Conservation (phyloP, 441 rosid species). For the Kokia cookei region DNA sequence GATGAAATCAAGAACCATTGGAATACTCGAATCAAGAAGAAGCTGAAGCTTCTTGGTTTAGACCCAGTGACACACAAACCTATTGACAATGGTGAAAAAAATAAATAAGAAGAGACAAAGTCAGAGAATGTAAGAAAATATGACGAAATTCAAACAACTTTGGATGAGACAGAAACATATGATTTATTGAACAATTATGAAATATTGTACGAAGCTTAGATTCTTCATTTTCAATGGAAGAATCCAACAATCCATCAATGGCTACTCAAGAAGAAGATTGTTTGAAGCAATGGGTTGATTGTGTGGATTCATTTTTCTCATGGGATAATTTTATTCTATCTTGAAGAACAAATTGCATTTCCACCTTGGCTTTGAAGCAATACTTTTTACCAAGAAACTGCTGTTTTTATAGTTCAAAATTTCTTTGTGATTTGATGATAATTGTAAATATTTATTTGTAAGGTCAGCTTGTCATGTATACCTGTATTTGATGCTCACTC, state of each 20-base stretch:
- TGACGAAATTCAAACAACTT: conserved; percentile 1
- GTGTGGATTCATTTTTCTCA: conserved; percentile 40
- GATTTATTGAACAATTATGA: conserved; percentile 25
- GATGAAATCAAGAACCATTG: conserved; percentile 91
- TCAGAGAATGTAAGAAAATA: neutral
- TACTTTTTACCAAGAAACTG: neutral
- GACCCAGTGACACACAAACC: conserved; percentile 59
- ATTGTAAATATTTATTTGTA: neutral
- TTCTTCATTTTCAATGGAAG: conserved; percentile 24
- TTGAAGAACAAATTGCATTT: neutral
- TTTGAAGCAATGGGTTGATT: conserved; percentile 41
- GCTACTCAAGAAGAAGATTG: conserved; percentile 22
- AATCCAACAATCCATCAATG: conserved; percentile 15
- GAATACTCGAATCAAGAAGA: conserved; percentile 88
- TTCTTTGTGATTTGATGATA: neutral
- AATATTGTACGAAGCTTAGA: conserved; percentile 26
- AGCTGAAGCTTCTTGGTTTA: conserved; percentile 52
- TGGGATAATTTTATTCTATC: conserved; percentile 33
- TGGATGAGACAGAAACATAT: conserved; percentile 19
- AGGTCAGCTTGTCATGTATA: neutral
- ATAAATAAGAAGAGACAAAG: conserved; percentile 10
- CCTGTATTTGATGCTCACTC: too few relatives aligned
- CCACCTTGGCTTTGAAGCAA: conserved; percentile 10
- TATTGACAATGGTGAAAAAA: conserved; percentile 16
- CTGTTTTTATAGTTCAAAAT: neutral